These are phyloP conservation scores for Notholithocarpus densiflorus DNA, from an alignment of 306 rosid genomes.

Conservation along the genomic window DNA sequence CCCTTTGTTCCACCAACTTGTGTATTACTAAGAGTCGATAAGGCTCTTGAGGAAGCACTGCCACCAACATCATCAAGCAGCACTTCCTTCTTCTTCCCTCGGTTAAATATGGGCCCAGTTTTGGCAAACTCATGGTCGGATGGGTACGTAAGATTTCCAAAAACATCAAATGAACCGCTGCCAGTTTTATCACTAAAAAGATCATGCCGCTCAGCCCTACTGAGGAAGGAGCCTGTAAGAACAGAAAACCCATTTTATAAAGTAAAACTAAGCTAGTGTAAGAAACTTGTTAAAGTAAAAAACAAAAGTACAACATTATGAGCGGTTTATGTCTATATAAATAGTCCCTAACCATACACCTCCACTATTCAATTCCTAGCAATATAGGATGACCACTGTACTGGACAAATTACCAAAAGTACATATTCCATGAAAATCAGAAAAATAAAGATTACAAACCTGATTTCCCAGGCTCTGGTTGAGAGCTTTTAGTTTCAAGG, in stretches of 20 bases:
- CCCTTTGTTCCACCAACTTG: constrained; percentile 58
- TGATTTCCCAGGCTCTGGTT: constrained; percentile 30
- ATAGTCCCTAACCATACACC: neutral
- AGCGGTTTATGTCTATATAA: neutral
- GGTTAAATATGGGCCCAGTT: constrained; percentile 53
- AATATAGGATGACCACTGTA: constrained; percentile 8
- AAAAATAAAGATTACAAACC: constrained; percentile 34
- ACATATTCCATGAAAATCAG: neutral
- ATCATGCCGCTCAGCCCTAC: constrained; percentile 36
- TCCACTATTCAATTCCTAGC: neutral
- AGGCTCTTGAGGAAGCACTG: constrained; percentile 43
- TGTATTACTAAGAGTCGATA: constrained; percentile 45
- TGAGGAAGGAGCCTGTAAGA: constrained; percentile 53
- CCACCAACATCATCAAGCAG: constrained; percentile 78
- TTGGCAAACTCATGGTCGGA: constrained; percentile 51
- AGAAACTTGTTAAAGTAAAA: neutral
- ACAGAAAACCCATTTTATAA: constrained; percentile 18
- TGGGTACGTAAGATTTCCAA: constrained; percentile 38
- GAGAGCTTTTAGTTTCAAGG: constrained; percentile 13
- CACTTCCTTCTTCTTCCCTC: constrained; percentile 73
- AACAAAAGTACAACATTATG: neutral
- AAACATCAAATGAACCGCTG: constrained; percentile 23
- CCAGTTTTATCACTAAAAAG: constrained; percentile 27
- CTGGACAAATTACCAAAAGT: constrained; percentile 18
- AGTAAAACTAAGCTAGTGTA: neutral